Evolutionary conservation across 148 eudicot species (phyloP).

Genomic region (Chenopodium berlandieri): DNA sequence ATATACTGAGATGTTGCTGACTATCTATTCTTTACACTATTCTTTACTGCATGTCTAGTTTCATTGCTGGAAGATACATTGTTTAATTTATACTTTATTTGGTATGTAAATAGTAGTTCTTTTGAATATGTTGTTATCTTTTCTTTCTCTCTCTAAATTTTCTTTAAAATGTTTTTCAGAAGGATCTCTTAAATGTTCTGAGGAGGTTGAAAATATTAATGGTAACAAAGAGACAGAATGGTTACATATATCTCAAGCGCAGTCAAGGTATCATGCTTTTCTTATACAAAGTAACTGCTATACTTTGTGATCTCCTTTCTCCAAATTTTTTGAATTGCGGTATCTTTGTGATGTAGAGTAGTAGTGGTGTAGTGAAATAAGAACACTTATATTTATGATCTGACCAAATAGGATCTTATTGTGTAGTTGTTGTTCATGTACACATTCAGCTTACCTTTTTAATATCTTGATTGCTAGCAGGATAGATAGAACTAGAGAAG

Average conservation of each 20-base stretch:
- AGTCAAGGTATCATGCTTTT: conserved; percentile 53
- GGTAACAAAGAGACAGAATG: conserved; percentile 66
- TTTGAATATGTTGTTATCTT: background rate
- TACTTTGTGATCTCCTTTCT: too few species aligned
- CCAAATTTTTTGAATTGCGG: too few species aligned
- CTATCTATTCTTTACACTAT: background rate
- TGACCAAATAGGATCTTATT: too few species aligned
- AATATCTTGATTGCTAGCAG: too few species aligned
- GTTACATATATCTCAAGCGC: conserved; percentile 62
- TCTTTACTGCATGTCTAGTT: background rate
- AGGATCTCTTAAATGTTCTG: conserved; percentile 36
- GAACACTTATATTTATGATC: too few species aligned
- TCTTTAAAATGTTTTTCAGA: conserved; percentile 17
- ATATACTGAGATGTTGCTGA: background rate
- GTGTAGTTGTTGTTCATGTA: too few species aligned
- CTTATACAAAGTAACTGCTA: background rate
- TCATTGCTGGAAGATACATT: background rate
- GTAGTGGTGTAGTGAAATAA: too few species aligned
- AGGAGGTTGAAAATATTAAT: conserved; percentile 28
- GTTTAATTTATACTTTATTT: background rate
- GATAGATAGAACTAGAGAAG: too few species aligned
- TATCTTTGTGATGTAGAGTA: too few species aligned
- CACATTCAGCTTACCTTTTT: too few species aligned
- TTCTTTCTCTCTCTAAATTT: background rate
- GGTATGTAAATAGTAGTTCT: background rate